These are phyloP conservation scores for Cutaneotrichosporon sp. DNA, from an alignment of 1,284 basidiomycete genomes.

Conservation along the genomic window DNA sequence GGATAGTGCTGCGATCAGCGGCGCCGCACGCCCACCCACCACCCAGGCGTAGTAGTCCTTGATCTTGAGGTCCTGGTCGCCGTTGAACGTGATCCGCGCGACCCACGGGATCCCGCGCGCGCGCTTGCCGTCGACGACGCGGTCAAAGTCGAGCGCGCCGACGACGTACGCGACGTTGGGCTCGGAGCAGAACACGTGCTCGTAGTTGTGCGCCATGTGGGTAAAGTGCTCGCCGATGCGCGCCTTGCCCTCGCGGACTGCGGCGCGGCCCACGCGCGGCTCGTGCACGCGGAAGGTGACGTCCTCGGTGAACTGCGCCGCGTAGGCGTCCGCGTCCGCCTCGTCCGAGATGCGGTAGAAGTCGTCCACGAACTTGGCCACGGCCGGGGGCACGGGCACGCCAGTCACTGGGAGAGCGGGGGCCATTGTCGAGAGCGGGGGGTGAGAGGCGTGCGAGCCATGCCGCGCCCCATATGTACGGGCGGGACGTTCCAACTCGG, in stretches of 20 bases:
- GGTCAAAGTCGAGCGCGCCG: slow-evolving; percentile 8
- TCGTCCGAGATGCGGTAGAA: slow-evolving; percentile 8
- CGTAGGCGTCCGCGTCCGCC: not conserved
- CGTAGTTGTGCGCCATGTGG: not conserved
- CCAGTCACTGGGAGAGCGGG: no score
- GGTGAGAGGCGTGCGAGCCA: no score
- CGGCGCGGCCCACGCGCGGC: not conserved
- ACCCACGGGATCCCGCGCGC: not conserved
- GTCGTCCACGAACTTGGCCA: slow-evolving; percentile 4
- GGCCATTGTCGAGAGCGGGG: no score
- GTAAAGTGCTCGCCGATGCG: not conserved
- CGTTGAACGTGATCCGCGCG: not conserved
- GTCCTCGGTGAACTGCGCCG: not conserved
- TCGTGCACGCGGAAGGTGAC: slow-evolving; percentile 1
- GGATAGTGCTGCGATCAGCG: no score
- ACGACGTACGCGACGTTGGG: not conserved
- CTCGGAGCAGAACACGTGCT: not conserved
- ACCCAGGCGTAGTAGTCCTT: slow-evolving; percentile 14
- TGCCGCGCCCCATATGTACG: no score
- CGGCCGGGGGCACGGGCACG: not conserved
- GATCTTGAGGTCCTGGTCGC: not conserved
- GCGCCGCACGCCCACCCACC: not conserved
- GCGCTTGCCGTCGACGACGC: not conserved
- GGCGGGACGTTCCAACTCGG: no score
- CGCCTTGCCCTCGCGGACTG: not conserved